Evolutionary conservation across 2,329 filamentous ascomycete species (phyloP).

Genomic region (Ascochyta fabae): DNA sequence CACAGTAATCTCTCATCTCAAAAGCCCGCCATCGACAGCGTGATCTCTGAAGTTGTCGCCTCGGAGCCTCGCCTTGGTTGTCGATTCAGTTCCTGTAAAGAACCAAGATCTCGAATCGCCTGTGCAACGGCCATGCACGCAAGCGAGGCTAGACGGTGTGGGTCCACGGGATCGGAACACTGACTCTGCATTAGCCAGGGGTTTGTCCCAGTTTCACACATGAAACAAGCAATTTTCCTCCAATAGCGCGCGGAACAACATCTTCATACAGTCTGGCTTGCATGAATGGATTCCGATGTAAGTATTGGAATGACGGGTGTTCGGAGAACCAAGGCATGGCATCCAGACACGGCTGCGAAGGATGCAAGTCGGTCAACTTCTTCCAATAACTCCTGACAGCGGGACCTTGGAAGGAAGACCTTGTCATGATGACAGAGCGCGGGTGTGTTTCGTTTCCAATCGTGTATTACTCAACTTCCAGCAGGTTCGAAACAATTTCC

Average conservation of each 20-base stretch:
- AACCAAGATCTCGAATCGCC: conserved; percentile 11
- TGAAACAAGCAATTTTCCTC: conserved; percentile 31
- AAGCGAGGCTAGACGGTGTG: conserved; percentile 14
- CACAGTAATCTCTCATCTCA: not conserved
- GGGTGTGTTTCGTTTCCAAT: not conserved
- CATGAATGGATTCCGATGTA: conserved; percentile 12
- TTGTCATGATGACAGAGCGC: not conserved
- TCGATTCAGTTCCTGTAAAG: not conserved
- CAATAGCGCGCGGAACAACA: conserved; percentile 22
- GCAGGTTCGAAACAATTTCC: not conserved
- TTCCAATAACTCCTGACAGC: not conserved
- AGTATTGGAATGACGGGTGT: conserved; percentile 3
- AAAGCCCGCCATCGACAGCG: not conserved
- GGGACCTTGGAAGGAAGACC: not conserved
- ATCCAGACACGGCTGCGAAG: not conserved
- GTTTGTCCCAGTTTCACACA: conserved; percentile 24
- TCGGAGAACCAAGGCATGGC: conserved; percentile 6
- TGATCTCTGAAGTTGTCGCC: not conserved
- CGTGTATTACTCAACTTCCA: not conserved
- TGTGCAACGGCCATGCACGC: conserved; percentile 19
- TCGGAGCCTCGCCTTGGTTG: not conserved
- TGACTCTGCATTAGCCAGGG: conserved; percentile 16
- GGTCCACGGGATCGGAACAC: conserved; percentile 9
- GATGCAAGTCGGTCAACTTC: not conserved
- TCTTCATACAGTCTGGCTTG: conserved; percentile 17